Evolutionary conservation across 306 rosid species (phyloP), one percentile per base, ranked within the genome.

Genomic region (Alnus glutinosa): DNA sequence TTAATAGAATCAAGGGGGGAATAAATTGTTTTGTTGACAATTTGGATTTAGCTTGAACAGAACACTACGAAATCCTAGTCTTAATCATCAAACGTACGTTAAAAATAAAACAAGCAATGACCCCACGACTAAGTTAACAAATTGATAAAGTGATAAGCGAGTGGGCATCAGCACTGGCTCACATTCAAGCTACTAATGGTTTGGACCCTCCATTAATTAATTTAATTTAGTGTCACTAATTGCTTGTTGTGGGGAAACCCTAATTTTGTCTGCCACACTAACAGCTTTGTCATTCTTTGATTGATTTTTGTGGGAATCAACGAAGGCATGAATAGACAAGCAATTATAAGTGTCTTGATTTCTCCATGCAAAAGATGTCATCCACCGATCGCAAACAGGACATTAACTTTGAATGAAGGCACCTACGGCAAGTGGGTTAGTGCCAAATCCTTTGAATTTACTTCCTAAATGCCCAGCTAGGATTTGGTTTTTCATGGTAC

Each of bases 191-290:
- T 39, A 39, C 44, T 58, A 28, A 58, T 19, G 32, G 36, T 58
- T 58, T 58, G 51, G 51, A 23, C 75, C 79, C 81, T 63, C 69
- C 48, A 67, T 81, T 57, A 52, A 73, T 57, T 74, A 39, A 4
- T 50, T 48, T 34, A 51, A 34, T 75, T 69, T 18, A 23, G 16
- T 36, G 76, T 19, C 75, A 50, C 50, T 63, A 59, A 73, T 57
- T 76, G 81, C 80, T 14, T n/a, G 23, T 74, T 74, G 86, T 87
- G 88, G 86, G 79, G 67, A 81, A 81, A 81, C 67, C 77, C 73
- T 87, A 74, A 87, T 82, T 76, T 63, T 87, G 90, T 87, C 90
- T 79, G 90, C 90, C 90, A 87, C 88, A n/a, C 34, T 75, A 78
- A 59, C 67, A 76, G 16, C 48, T 46, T 75, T 52, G 71, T 48